Evolutionary conservation across 306 rosid species (phyloP).

Genomic region (Leucaena leucocephala): DNA sequence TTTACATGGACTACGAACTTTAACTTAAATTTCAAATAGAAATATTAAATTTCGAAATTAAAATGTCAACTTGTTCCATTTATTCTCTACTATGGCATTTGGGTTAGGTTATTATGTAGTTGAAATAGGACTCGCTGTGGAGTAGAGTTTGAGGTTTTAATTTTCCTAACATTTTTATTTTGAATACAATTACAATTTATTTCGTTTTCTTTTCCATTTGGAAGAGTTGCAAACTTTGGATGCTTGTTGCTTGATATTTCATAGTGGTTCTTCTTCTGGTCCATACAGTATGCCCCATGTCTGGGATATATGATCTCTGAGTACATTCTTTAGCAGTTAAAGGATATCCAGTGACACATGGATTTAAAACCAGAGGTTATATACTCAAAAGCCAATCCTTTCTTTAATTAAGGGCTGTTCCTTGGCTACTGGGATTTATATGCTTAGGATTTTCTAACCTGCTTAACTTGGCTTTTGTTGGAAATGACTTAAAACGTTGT

Average conservation of each 20-base stretch:
- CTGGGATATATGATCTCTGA: slow-evolving; percentile 13
- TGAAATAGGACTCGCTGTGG: slow-evolving; percentile 7
- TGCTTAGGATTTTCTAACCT: slow-evolving; percentile 9
- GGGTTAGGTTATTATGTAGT: background rate
- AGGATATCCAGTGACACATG: slow-evolving; percentile 17
- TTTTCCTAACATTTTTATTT: background rate
- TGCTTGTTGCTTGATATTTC: slow-evolving; percentile 20
- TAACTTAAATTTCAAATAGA: background rate
- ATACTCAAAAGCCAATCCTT: background rate
- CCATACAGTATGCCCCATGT: slow-evolving; percentile 5
- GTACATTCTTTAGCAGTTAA: slow-evolving; percentile 35
- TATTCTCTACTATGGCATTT: slow-evolving; percentile 5
- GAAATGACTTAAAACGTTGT: slow-evolving; percentile 31
- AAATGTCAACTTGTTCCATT: background rate
- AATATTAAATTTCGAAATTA: background rate
- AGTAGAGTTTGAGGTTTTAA: slow-evolving; percentile 6
- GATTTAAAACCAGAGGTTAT: slow-evolving; percentile 27
- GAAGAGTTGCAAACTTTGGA: background rate
- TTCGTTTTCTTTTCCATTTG: background rate
- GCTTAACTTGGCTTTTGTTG: slow-evolving; percentile 29
- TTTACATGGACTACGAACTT: background rate
- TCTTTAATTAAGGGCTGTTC: background rate
- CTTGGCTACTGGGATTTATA: slow-evolving; percentile 22
- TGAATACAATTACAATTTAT: background rate
- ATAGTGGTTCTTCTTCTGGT: slow-evolving; percentile 13